Evolutionary conservation across 371 early-diverging fungal genomes (phyloP), one percentile per base, ranked within the genome.

Genomic region (Blastocladiella emersonii): DNA sequence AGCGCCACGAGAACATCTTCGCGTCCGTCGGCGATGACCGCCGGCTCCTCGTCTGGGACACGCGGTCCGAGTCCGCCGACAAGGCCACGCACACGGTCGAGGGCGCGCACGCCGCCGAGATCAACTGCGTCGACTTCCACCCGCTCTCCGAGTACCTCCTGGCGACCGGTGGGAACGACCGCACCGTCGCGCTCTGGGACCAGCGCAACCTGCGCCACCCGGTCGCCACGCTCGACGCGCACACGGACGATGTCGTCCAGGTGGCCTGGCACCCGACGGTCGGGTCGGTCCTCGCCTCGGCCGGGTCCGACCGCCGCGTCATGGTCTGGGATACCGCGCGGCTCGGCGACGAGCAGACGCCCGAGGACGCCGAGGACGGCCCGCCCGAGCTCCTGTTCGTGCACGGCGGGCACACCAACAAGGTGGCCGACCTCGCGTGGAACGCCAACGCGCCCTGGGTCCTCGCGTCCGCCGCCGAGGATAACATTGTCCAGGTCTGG

Each of bases 371-470:
- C 39, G 95, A 90, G 70, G 98, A 99, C 74, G 98, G 98, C 7
- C 97, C 97, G 63, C 95, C 98, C 32, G 99, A 99, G 75, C 79
- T 98, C 27, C 72, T 98, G 79, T 99, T 98, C 81, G 83, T 98
- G 53, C 99, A 99, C 71, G 96, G 96, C 61, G 99, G 99, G 32
- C 99, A 99, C 73, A 98, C 98, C 30, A 89, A 88, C 78, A 86
- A 86, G 69, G 91, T 99, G 41, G 86, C 91, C 41, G 99, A 99
- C 72, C 85, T 98, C 64, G 82, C 85, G 55, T 99, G 98, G 98
- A 98, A 97, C 81, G 88, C 84, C 64, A 83, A 90, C 66, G 92
- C 93, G 66, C 91, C 88, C 37, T 98, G 95, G 94, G 90, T 92
- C 23, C 82, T 98, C 66, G 89, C 91, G 66, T 88, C 88, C 66